A percentile compares a stretch with the other conserved stretches of the same genome.
These are phyloP conservation scores for Colletotrichum costaricense DNA, from an alignment of 2,329 filamentous ascomycete species.

Conservation along the genomic window DNA sequence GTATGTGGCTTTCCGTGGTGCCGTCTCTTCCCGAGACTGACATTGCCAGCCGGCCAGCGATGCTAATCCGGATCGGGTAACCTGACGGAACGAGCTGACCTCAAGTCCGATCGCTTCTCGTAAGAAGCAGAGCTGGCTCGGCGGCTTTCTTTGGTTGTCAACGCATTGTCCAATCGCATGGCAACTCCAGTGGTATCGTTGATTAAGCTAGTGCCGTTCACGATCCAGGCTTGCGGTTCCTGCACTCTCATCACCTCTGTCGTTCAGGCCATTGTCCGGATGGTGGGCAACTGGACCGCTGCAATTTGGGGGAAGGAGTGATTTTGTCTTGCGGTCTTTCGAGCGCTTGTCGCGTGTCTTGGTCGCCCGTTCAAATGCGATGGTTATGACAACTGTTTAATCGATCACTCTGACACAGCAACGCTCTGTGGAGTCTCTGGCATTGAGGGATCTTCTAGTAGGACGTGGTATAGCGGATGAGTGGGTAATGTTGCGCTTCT, in stretches of 20 bases:
- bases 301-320: not conserved
- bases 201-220: conserved; percentile 6
- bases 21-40: conserved; percentile 22
- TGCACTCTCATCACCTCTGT: not conserved
- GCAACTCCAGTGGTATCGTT: not conserved
- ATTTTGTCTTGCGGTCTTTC: not conserved
- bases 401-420: not conserved
- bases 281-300: too few relatives aligned
- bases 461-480: not conserved
- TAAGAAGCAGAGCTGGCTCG: conserved; percentile 1
- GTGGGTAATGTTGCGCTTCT: not conserved
- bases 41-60: not conserved
- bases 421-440: not conserved
- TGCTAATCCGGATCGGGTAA: conserved; percentile 17
- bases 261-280: not conserved
- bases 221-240: conserved; percentile 6
- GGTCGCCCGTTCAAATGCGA: not conserved
- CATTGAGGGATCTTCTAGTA: not conserved
- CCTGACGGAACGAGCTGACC: conserved; percentile 8
- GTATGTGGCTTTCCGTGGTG: conserved; percentile 7
- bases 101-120: conserved; percentile 21
- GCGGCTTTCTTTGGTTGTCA: conserved; percentile 3
- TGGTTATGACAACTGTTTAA: not conserved
- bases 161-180: conserved; percentile 13
- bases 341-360: not conserved